Base-by-base conservation (phyloP, 176 grass and related monocot species). In the Musa acuminata region DNA sequence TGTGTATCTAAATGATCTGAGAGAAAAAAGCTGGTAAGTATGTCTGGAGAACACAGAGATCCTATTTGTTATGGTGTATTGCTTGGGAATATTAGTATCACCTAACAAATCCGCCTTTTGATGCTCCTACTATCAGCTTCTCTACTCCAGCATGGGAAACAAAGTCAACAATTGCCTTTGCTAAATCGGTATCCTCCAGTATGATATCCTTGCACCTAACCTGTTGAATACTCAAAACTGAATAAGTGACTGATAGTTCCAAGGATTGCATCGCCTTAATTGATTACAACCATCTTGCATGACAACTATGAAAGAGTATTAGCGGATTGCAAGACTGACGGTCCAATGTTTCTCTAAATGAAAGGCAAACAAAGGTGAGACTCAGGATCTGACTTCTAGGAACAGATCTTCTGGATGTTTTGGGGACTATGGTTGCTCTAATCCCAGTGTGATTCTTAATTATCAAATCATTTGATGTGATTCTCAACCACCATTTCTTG, bases 201-300 rank as follows among this genome's bases (percentile, higher is more conserved):
- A 87, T 53, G 64, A 87, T 66, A 60, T 87, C 85, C 55, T 77
- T 77, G 72, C 85, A 83, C n/a, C 16, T 8, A 52, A 87, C 77
- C 85, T 87, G 75, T 63, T 59, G 69, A 54, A 25, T 11, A 12
- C 6, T 14, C 16, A 9, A 13, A 13, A 20, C 16, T 43, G 35
- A 43, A 43, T 43, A 60, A 60, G 16, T 2, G 13, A 17, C 6
- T 17, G 57, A 17, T 16, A 0, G 35, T 43, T 43, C 35, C 35
- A 43, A 43, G 4, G 3, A 43, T 43, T 43, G 35, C 35, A 0
- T 43, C 35, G 6, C 35, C 35, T 43, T 43, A 0, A 35, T 35
- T 35, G 29, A 29, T 5, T 35, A 35, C 29, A 35, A 35, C 3
- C 3, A 35, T 35, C 29, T 35, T 35, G 29, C 29, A 35, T 29